These are phyloP conservation scores for Kondoa subrosea DNA, from an alignment of 768 basidiomycete species.

Conservation along the genomic window DNA sequence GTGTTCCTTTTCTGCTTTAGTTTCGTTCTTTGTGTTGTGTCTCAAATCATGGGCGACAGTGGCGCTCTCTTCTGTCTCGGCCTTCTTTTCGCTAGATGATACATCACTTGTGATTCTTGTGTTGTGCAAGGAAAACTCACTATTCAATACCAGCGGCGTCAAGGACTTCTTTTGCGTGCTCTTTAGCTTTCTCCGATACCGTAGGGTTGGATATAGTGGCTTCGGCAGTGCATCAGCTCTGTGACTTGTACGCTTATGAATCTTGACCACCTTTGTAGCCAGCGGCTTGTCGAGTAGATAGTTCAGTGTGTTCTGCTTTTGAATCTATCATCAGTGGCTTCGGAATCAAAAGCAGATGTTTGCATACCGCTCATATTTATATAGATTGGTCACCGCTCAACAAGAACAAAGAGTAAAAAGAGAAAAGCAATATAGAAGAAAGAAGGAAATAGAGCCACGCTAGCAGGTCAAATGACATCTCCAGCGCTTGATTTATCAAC, in stretches of 20 bases:
- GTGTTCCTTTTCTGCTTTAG: neutral
- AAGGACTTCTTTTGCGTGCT: neutral
- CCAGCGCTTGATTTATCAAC: too few relatives aligned
- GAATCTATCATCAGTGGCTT: too few relatives aligned
- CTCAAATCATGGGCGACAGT: neutral
- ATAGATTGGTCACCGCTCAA: neutral
- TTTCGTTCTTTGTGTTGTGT: neutral
- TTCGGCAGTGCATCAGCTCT: neutral
- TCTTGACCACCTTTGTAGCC: neutral
- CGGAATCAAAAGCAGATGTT: neutral
- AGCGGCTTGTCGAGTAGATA: too few relatives aligned
- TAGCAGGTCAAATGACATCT: neutral
- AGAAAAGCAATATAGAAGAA: neutral
- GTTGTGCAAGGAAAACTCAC: neutral
- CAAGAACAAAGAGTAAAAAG: neutral
- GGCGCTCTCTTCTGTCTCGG: neutral
- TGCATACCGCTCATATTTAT: neutral
- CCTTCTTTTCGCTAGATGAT: neutral
- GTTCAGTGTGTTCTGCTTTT: too few relatives aligned
- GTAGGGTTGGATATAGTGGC: neutral
- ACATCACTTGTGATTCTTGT: neutral
- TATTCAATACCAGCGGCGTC: neutral
- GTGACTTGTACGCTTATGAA: too few relatives aligned
- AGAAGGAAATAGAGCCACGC: neutral
- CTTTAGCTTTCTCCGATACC: neutral